phyloP scores from a whole-genome alignment of 805 yeast species.

The Lipomyces lipofer region DNA sequence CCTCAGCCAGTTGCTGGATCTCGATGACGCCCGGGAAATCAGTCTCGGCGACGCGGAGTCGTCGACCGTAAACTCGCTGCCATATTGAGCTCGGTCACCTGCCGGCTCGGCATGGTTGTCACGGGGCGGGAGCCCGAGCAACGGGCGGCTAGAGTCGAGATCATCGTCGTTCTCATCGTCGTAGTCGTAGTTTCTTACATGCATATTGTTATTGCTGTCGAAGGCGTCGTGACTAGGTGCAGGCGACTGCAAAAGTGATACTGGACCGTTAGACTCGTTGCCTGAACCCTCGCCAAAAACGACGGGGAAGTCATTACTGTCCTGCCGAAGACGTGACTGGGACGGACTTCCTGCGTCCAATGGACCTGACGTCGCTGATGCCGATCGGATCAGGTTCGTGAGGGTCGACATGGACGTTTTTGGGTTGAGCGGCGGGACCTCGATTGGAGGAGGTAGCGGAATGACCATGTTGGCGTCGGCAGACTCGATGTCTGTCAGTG shows the following conservation, averaged over 20 bases:
- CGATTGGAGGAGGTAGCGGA: slow-evolving; percentile 12
- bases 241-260: no score
- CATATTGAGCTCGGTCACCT: slow-evolving; percentile 3
- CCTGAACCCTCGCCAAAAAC: slow-evolving; percentile 1
- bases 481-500: slow-evolving; percentile 15
- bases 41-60: no score
- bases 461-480: neutral
- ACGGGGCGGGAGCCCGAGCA: neutral
- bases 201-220: no score
- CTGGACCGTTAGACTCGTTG: neutral
- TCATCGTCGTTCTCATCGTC: neutral
- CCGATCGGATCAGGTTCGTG: slow-evolving; percentile 15
- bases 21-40: no score
- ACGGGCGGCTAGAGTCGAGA: neutral
- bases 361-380: slow-evolving; percentile 8
- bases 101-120: neutral
- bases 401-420: slow-evolving; percentile 12
- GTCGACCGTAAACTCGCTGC: slow-evolving; percentile 3
- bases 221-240: no score
- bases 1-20: no score
- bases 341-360: neutral
- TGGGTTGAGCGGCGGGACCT: slow-evolving; percentile 20
- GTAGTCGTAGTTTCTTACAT: no score
- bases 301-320: neutral
- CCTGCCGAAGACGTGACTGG: neutral